Evolutionary conservation across 768 basidiomycete species (phyloP).

Genomic region (Phaeotremella skinneri): DNA sequence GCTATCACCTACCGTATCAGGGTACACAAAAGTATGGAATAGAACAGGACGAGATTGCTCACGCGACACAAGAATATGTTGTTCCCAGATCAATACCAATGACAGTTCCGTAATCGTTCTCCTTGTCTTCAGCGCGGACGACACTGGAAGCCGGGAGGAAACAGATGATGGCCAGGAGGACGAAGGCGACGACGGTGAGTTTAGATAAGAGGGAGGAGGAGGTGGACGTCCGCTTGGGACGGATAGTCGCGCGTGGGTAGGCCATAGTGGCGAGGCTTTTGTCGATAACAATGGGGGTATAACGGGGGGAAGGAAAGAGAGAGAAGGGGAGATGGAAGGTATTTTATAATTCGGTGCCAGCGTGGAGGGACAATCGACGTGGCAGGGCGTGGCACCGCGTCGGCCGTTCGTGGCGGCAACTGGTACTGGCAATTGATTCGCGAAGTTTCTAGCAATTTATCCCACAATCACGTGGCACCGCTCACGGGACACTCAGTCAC

Average conservation of each 20-base stretch:
- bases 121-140: conserved; percentile 64
- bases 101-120: conserved; percentile 81
- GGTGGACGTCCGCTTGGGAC: conserved; percentile 25
- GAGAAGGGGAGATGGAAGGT: not conserved
- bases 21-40: not conserved
- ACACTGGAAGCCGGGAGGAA: conserved; percentile 64
- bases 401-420: no score
- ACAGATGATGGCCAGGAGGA: conserved; percentile 67
- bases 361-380: not conserved
- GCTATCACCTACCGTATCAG: not conserved
- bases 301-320: conserved; percentile 8
- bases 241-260: conserved; percentile 28
- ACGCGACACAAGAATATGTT: conserved; percentile 96
- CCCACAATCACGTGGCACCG: not conserved
- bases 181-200: conserved; percentile 55
- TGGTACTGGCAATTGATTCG: not conserved
- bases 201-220: conserved; percentile 37
- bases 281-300: not conserved
- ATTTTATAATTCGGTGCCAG: not conserved
- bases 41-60: conserved; percentile 48
- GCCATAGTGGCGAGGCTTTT: conserved; percentile 27
- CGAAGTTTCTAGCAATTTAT: not conserved
- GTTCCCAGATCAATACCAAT: conserved; percentile 89
- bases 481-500: not conserved
- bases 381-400: no score